These are phyloP conservation scores for Chaetomium strumarium DNA, from an alignment of 2,329 filamentous ascomycete species.

Conservation along the genomic window DNA sequence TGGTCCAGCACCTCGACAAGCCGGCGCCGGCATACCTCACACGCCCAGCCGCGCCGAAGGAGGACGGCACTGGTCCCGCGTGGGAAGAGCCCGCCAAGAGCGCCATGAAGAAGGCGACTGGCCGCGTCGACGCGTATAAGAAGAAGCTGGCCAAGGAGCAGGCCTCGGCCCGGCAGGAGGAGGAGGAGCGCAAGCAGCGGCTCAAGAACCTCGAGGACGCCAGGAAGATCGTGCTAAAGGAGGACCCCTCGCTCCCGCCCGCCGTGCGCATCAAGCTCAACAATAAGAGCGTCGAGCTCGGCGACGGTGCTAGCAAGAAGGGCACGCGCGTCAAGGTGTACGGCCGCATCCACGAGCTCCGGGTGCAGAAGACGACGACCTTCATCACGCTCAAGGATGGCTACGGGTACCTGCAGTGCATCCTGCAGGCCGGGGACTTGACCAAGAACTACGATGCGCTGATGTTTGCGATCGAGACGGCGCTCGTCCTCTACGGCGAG, in stretches of 20 bases:
- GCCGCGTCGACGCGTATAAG: conserved; percentile 67
- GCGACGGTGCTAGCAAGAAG: conserved; percentile 41
- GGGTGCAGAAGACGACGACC: conserved; percentile 75
- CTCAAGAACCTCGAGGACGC: conserved; percentile 69
- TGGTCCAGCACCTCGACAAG: conserved; percentile 61
- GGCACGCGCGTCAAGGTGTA: conserved; percentile 73
- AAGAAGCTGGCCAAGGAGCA: conserved; percentile 79
- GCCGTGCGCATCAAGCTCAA: conserved; percentile 71
- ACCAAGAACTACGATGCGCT: conserved; percentile 89
- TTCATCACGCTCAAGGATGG: conserved; percentile 86
- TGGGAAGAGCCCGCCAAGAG: conserved; percentile 83
- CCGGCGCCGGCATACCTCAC: conserved; percentile 58
- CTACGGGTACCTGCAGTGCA: conserved; percentile 77
- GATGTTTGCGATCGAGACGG: conserved; percentile 81
- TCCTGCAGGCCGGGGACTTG: conserved; percentile 69
- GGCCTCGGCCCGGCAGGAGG: conserved; percentile 64
- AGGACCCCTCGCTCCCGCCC: conserved; percentile 70
- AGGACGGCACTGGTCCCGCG: conserved; percentile 55
- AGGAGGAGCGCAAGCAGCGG: conserved; percentile 66
- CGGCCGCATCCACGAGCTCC: conserved; percentile 75
- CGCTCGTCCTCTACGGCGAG: conserved; percentile 76
- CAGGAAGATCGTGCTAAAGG: conserved; percentile 65
- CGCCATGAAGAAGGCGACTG: conserved; percentile 77
- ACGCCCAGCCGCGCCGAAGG: conserved; percentile 54
- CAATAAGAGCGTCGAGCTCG: conserved; percentile 58